Base-by-base conservation (phyloP, 305 asterid genomes). In the Stenogyne calaminthoides region DNA sequence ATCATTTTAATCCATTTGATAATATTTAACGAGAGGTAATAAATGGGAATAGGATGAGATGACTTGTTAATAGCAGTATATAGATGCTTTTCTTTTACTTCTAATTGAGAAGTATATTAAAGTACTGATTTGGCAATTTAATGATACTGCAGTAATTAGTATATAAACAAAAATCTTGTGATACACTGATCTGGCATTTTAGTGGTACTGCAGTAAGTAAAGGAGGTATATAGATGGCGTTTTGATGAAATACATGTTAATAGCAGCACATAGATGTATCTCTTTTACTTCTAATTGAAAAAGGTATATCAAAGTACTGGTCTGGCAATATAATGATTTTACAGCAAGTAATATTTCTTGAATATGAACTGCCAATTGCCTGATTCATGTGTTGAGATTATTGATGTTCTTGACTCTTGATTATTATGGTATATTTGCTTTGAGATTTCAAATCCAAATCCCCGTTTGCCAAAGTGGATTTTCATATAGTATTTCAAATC, bases 1-100 rank as follows among this genome's bases (percentile, higher is more conserved):
- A 60, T 76, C 49, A 56, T 34, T 47, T 73, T 39, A 15, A 70
- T 64, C 57, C 63, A 67, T 57, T 63, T n/a, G 71, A 39, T 70
- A 58, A 67, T 76, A n/a, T 55, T 62, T 32, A 66, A 56, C 29
- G 40, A 62, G 78, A 36, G 56, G 64, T 54, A 19, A 37, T 11
- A 19, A 9, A 40, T 32, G 67, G 34, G 54, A 63, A 3, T 6
- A 52, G n/a, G 55, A 25, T 37, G 37, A 71, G 70, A 12, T 71
- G 54, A 49, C 52, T 57, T 69, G 69, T 40, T 15, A 54, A 14
- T 39, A 25, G 58, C 59, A 71, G 39, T 54, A 56, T 15, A 58
- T 27, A 25, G 55, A 39, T 70, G 19, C 3, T 34, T 59, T 29
- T 25, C 32, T 60, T 36, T 71, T 69, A 8, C 78, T 63, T 57